These are phyloP conservation scores for Ophiocordyceps sinensis DNA, from an alignment of 2,329 filamentous ascomycete species.

Conservation along the genomic window DNA sequence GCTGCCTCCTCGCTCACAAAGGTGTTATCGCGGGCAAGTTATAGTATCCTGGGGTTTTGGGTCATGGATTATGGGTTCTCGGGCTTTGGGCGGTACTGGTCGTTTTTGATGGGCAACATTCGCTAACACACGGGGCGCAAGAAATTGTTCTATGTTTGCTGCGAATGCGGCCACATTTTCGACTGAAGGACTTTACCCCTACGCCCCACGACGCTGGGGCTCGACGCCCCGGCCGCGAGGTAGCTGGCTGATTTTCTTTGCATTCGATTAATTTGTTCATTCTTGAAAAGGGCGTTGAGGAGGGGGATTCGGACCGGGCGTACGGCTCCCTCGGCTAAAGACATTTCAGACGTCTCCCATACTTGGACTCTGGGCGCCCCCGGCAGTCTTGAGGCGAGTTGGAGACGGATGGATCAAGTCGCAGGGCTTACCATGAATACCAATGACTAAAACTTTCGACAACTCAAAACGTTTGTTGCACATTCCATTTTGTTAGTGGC, in stretches of 20 bases:
- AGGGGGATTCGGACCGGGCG: not conserved
- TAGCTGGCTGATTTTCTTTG: not conserved
- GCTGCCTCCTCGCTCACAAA: constrained; percentile 14
- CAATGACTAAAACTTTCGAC: too few relatives aligned
- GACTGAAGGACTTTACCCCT: constrained; percentile 22
- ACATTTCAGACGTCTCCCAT: not conserved
- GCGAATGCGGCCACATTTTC: constrained; percentile 83
- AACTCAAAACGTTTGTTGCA: too few relatives aligned
- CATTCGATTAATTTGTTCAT: not conserved
- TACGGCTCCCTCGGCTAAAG: not conserved
- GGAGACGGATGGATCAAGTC: too few relatives aligned
- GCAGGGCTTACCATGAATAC: too few relatives aligned
- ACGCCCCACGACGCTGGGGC: not conserved
- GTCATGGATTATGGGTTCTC: not conserved
- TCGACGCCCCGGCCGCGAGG: not conserved
- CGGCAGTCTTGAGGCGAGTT: too few relatives aligned
- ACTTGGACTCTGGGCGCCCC: too few relatives aligned
- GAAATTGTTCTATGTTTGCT: constrained; percentile 93
- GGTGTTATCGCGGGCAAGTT: not conserved
- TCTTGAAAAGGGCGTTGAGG: not conserved
- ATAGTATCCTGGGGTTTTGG: not conserved
- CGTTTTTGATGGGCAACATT: not conserved
- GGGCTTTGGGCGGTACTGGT: not conserved
- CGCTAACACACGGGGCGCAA: constrained; percentile 19
- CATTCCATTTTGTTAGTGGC: not conserved